phyloP scores from a whole-genome alignment of 208 protist species.

The Dictyostelium gargantuum region DNA sequence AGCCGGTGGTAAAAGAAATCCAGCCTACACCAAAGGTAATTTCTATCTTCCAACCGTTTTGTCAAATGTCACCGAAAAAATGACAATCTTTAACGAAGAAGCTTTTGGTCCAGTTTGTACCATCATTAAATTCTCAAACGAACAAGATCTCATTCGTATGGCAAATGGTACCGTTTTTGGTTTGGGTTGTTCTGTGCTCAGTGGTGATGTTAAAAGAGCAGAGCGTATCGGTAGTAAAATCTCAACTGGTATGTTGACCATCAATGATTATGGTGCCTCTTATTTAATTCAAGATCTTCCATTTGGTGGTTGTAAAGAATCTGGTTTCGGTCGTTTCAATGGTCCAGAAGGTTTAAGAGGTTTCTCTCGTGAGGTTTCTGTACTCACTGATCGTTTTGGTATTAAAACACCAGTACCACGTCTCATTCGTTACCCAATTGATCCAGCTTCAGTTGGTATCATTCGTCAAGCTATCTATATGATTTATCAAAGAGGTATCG shows the following conservation, averaged over 20 bases:
- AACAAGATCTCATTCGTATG: constrained; percentile 89
- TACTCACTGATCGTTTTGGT: constrained; percentile 76
- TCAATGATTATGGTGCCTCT: constrained; percentile 93
- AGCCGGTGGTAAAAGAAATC: constrained; percentile 87
- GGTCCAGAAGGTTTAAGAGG: constrained; percentile 93
- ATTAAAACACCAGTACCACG: constrained; percentile 51
- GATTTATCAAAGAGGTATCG: constrained; percentile 16
- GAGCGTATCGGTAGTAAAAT: constrained; percentile 84
- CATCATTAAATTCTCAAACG: constrained; percentile 90
- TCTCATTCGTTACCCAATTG: constrained; percentile 56
- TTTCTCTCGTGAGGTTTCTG: constrained; percentile 87
- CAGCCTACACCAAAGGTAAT: constrained; percentile 7
- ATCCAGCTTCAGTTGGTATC: constrained; percentile 42
- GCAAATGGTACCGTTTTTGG: constrained; percentile 92
- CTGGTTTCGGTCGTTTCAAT: constrained; percentile 95
- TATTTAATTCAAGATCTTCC: constrained; percentile 96
- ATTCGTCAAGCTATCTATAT: constrained; percentile 61
- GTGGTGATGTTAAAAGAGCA: constrained; percentile 86
- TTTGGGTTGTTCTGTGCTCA: constrained; percentile 92
- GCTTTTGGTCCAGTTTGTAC: constrained; percentile 94
- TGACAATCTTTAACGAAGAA: constrained; percentile 93
- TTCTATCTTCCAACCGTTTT: constrained; percentile 89
- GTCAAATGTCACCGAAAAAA: constrained; percentile 89
- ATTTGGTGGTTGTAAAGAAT: constrained; percentile 95
- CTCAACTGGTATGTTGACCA: constrained; percentile 46